phyloP scores from a whole-genome alignment of 345 rosid genomes.

The Hibiscus trionum region DNA sequence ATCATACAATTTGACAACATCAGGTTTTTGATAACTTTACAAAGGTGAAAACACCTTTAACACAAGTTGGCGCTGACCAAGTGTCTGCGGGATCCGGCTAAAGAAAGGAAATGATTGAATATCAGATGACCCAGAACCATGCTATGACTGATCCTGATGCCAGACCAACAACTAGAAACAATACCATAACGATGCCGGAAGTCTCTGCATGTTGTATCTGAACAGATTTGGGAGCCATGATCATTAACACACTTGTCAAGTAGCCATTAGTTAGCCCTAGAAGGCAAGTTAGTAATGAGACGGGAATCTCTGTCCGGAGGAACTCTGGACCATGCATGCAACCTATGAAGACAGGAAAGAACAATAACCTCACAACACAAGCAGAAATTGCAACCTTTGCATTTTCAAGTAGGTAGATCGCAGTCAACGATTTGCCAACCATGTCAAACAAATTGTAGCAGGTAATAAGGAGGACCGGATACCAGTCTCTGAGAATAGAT shows the following conservation, averaged over 20 bases:
- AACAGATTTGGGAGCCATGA: slow-evolving; percentile 70
- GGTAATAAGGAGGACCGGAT: slow-evolving; percentile 59
- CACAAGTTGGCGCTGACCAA: too few relatives aligned
- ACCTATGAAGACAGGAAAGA: slow-evolving; percentile 74
- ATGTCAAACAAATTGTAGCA: slow-evolving; percentile 82
- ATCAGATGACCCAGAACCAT: slow-evolving; percentile 91
- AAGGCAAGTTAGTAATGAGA: slow-evolving; percentile 58
- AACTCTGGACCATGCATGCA: slow-evolving; percentile 81
- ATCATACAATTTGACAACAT: not conserved
- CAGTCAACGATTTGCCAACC: slow-evolving; percentile 79
- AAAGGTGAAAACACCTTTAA: too few relatives aligned
- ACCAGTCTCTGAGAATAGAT: slow-evolving; percentile 74
- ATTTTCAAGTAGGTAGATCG: slow-evolving; percentile 50
- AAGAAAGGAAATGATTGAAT: slow-evolving; percentile 27
- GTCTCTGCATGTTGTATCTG: slow-evolving; percentile 74
- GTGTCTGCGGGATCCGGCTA: too few relatives aligned
- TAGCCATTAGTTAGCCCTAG: slow-evolving; percentile 86
- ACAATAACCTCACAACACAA: slow-evolving; percentile 66
- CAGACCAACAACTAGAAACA: slow-evolving; percentile 71
- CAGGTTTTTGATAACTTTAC: too few relatives aligned
- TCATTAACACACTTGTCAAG: slow-evolving; percentile 80
- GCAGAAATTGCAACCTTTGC: slow-evolving; percentile 59
- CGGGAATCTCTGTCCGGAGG: slow-evolving; percentile 83
- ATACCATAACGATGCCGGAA: slow-evolving; percentile 72
- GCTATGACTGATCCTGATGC: slow-evolving; percentile 60